Conservation (phyloP, 495 filamentous ascomycete species). For the Xylaria bambusicola region DNA sequence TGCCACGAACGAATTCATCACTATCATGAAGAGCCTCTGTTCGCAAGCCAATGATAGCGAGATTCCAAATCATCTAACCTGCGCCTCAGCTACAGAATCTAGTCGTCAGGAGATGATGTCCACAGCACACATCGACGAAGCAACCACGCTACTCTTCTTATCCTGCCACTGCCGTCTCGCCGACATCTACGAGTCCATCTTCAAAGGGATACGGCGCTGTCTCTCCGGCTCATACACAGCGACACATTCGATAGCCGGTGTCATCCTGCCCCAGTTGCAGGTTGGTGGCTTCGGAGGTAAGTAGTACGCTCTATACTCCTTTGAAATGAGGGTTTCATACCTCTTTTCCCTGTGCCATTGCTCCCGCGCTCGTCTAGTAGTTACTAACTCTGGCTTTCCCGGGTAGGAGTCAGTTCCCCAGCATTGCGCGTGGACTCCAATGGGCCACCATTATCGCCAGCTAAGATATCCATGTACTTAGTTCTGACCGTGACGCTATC, state of each 20-base stretch:
- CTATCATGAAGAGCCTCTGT: constrained; percentile 1
- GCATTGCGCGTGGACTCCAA: constrained; percentile 14
- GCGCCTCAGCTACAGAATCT: background rate
- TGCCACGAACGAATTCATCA: constrained; percentile 16
- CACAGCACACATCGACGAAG: constrained; percentile 18
- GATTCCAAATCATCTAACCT: background rate
- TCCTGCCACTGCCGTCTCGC: constrained; percentile 19
- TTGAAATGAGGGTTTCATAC: no score
- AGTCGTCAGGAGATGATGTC: background rate
- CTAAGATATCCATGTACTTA: constrained; percentile 19
- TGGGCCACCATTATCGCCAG: constrained; percentile 1
- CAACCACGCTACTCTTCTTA: constrained; percentile 8
- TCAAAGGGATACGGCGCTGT: constrained; percentile 13
- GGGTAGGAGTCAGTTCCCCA: background rate
- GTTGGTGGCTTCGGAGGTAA: constrained; percentile 9
- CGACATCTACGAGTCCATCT: constrained; percentile 17
- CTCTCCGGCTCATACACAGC: constrained; percentile 7
- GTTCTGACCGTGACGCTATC: constrained; percentile 12
- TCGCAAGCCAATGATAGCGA: background rate
- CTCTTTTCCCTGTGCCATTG: no score
- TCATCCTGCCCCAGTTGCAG: constrained; percentile 16
- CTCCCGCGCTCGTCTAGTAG: no score
- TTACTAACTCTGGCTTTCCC: no score
- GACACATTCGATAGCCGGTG: background rate
- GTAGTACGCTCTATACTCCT: no score